Evolutionary conservation across 2,329 filamentous ascomycete genomes (phyloP).

Genomic region (Myriosclerotinia scirpicola): DNA sequence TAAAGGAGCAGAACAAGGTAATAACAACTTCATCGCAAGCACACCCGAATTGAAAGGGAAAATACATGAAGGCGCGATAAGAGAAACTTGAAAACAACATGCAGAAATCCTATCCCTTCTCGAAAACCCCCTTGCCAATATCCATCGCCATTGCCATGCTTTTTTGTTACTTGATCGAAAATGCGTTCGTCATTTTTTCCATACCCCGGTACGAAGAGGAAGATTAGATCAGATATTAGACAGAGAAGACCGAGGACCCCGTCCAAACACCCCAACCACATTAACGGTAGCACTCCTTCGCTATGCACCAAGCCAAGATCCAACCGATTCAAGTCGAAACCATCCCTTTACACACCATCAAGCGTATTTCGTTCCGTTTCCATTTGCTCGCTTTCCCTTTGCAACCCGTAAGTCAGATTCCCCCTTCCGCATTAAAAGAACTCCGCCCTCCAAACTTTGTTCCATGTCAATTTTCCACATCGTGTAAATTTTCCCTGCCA

Average conservation of each 20-base stretch:
- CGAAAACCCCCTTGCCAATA: slow-evolving; percentile 19
- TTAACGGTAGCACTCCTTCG: slow-evolving; percentile 32
- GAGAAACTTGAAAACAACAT: slow-evolving; percentile 17
- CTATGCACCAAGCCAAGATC: slow-evolving; percentile 36
- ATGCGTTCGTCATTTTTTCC: slow-evolving; percentile 21
- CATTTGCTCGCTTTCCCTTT: slow-evolving; percentile 28
- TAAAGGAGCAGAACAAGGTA: slow-evolving; percentile 12
- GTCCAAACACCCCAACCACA: slow-evolving; percentile 28
- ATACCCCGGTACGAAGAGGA: slow-evolving; percentile 19
- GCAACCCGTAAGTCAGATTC: slow-evolving; percentile 31
- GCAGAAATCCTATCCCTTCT: slow-evolving; percentile 22
- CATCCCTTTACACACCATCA: slow-evolving; percentile 26
- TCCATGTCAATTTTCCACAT: slow-evolving; percentile 35
- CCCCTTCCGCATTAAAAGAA: slow-evolving; percentile 42
- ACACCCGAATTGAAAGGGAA: slow-evolving; percentile 13
- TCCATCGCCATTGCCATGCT: slow-evolving; percentile 26
- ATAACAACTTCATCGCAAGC: slow-evolving; percentile 14
- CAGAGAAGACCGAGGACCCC: slow-evolving; percentile 27
- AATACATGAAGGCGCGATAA: slow-evolving; percentile 19
- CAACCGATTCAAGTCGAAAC: slow-evolving; percentile 23
- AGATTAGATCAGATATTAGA: slow-evolving; percentile 20
- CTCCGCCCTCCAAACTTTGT: slow-evolving; percentile 36
- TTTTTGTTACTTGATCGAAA: slow-evolving; percentile 25
- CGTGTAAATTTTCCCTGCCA: slow-evolving; percentile 32
- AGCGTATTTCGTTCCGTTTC: slow-evolving; percentile 26